phyloP scores from a whole-genome alignment of 192 early-diverging fungal species.

The Rhizophagus sp. region DNA sequence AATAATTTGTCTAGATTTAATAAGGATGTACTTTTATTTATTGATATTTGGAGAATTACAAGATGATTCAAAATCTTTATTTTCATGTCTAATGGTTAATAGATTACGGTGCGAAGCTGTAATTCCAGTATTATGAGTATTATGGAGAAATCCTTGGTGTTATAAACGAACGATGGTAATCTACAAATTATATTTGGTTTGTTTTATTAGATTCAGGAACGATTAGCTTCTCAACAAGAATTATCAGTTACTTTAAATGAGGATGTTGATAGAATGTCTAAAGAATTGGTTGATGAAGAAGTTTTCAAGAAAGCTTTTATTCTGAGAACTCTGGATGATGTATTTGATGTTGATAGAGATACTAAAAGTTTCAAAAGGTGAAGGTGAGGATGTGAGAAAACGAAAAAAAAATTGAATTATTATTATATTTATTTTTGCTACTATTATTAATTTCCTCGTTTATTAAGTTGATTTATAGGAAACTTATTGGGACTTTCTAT shows the following conservation, averaged over 20 bases:
- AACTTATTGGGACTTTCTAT: conserved; percentile 40
- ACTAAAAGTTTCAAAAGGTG: conserved; percentile 71
- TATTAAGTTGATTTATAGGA: conserved; percentile 59
- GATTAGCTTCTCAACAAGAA: conserved; percentile 15
- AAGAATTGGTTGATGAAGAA: conserved; percentile 74
- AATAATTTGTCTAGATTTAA: no score
- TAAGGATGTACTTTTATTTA: no score
- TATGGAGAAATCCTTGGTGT: no score
- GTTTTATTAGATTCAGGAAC: conserved; percentile 33
- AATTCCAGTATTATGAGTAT: no score
- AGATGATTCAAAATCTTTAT: no score
- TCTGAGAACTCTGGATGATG: conserved; percentile 90
- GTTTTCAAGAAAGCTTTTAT: conserved; percentile 92
- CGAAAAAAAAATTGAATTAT: neutral
- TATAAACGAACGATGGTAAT: no score
- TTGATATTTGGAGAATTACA: no score
- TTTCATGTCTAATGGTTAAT: no score
- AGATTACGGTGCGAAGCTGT: no score
- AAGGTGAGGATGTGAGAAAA: conserved; percentile 59
- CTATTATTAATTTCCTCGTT: no score
- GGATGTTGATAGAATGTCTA: conserved; percentile 41
- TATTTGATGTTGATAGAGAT: conserved; percentile 85
- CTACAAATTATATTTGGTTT: no score
- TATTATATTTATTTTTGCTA: no score
- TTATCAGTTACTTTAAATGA: neutral